Percentiles rank a stretch among this genome's conserved stretches.
Conservation (phyloP, 2,329 filamentous ascomycete species). For the Neopestalotiopsis rosae region DNA sequence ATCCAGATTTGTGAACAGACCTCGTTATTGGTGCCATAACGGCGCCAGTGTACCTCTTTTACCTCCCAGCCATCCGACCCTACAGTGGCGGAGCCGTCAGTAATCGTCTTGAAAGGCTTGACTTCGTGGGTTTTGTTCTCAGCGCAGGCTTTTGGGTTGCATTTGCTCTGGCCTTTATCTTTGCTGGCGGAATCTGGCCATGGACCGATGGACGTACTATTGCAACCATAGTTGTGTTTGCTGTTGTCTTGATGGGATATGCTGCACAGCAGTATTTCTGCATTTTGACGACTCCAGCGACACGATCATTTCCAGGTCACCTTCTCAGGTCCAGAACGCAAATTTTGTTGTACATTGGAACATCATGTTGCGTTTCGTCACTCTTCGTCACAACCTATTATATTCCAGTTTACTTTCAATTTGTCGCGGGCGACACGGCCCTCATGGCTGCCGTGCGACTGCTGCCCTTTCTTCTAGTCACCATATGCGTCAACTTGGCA, state of each 20-base stretch:
- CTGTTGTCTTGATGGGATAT: slow-evolving; percentile 48
- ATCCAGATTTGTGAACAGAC: slow-evolving; percentile 30
- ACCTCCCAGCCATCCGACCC: slow-evolving; percentile 32
- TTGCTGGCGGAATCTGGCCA: slow-evolving; percentile 53
- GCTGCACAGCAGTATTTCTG: slow-evolving; percentile 48
- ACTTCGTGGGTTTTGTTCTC: slow-evolving; percentile 50
- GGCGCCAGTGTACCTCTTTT: slow-evolving; percentile 34
- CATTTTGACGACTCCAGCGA: slow-evolving; percentile 43
- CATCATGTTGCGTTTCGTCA: slow-evolving; percentile 27
- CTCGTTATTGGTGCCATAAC: slow-evolving; percentile 48
- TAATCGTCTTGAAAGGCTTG: slow-evolving; percentile 40
- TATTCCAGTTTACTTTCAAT: slow-evolving; percentile 59
- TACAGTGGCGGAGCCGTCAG: slow-evolving; percentile 22
- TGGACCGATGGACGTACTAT: slow-evolving; percentile 53
- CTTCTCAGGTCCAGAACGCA: not conserved
- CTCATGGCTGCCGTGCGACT: slow-evolving; percentile 47
- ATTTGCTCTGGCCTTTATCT: slow-evolving; percentile 54
- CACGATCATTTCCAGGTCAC: slow-evolving; percentile 52
- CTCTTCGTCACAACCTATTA: slow-evolving; percentile 47
- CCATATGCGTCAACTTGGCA: slow-evolving; percentile 39
- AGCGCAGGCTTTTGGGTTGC: slow-evolving; percentile 43
- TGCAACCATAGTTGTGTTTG: slow-evolving; percentile 49
- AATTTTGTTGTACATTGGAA: slow-evolving; percentile 46
- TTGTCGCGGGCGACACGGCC: slow-evolving; percentile 44
- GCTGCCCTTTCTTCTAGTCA: slow-evolving; percentile 43